Evolutionary conservation across 495 filamentous ascomycete species (phyloP), one percentile per base, ranked within the genome.

Genomic region (Chaetomium tenue): DNA sequence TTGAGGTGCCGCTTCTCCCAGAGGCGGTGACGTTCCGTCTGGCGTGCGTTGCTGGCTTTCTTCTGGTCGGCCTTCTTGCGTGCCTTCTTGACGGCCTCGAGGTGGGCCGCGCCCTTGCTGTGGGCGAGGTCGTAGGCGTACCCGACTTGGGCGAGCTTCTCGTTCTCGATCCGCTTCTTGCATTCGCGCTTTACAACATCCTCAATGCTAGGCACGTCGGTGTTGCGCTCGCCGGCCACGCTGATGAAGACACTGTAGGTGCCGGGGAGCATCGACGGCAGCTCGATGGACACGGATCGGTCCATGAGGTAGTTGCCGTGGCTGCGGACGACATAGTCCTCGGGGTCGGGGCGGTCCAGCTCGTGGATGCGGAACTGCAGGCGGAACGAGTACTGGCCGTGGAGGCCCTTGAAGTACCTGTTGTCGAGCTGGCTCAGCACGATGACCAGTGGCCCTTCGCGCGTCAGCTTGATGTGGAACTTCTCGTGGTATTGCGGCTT

Each of bases 51-150:
- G 63, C 78, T 80, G 47, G 80, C 80, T 70, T 82, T 82, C 74
- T 81, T 78, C 63, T 79, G 77, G 58, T 81, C 78, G 20, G 71
- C 71, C 65, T 71, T 70, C 72, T 82, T 81, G 68, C 80, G 78
- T 37, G 79, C 71, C 66, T 75, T 85, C 80, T 75, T 89, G 78
- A 76, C 81, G 63, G 69, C 88, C 79, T 69, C 87, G 20, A 91
- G 80, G 28, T 90, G 83, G 4, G 77, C 76, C 5, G 79, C 76
- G 18, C 87, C 91, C 74, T 93, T 93, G 60, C 88, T 91, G 72
- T 96, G 90, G 1, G 93, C 91, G n/a, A 96, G 78, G 72, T 96
- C 93, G 64, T 96, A 96, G 3, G 89, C 89, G 39, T 89, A 85
- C 15, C 92, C 93, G 2, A 94, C 87, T 67, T 91, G 88, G 8